Evolutionary conservation across 805 yeast genomes (phyloP), one percentile per base, ranked within the genome.

Genomic region (Saccharomycopsis guyanensis): DNA sequence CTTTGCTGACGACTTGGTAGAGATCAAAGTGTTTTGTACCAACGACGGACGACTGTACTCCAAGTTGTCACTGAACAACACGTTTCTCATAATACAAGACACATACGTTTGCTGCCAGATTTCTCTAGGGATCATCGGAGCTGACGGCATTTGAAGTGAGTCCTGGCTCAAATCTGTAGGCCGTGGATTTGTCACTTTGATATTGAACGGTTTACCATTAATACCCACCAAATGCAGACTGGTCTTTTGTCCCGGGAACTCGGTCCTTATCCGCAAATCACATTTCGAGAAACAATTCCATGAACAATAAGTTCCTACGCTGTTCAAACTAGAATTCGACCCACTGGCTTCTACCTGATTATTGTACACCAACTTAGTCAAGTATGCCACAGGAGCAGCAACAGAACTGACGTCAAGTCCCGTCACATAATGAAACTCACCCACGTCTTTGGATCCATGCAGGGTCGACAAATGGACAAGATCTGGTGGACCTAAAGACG

Each of bases 221-320:
- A 46, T 42, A 1, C 47, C 54, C 13, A 51, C 27, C 10, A 49
- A 37, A 34, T 45, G 54, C 13, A 51, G 46, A 5, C 32, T 32
- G 7, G 53, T 46, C 16, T 20, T 42, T 27, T 49, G 52, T 8
- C 76, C 76, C 0, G 84, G 82, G 51, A 78, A 73, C 39, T 70
- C 69, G 16, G 76, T 72, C 57, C 78, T 60, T 55, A 87, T 77
- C 18, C 96, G 70, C 34, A 89, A 65, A 60, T 91, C 98, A 3
- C 82, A 73, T 46, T 72, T 73, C 33, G 78, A 67, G 57, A 93
- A 86, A 16, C 82, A 71, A 61, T 93, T 89, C 66, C 79, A 86
- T 13, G 80, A 63, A 60, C 87, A 82, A 53, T 71, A 78, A 0
- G 86, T 79, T 19, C 73, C 73, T 39, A 73, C 50, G 24, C 73